Evolutionary conservation across 176 grass and related monocot species (phyloP).

Genomic region (Saccharum spontaneum): DNA sequence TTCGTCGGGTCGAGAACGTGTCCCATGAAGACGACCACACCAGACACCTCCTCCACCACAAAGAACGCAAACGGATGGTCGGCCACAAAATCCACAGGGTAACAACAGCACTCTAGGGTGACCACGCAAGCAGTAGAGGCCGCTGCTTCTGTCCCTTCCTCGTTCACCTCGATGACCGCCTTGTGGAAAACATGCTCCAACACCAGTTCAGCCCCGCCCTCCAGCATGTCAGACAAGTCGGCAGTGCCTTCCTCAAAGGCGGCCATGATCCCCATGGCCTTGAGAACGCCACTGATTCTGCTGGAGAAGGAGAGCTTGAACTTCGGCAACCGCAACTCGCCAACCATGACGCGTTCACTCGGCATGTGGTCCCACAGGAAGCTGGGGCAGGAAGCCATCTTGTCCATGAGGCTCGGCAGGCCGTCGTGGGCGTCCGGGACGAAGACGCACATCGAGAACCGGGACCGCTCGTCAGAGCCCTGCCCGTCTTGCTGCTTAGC

Average conservation of each 20-base stretch:
- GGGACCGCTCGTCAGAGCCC: rapidly evolving
- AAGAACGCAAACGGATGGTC: neutral
- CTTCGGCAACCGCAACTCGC: conserved; percentile 26
- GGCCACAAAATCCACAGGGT: neutral
- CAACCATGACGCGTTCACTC: neutral
- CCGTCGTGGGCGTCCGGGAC: neutral
- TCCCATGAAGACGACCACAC: neutral
- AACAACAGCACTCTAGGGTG: no score
- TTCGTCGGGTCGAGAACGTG: neutral
- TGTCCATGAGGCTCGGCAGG: neutral
- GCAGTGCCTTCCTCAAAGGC: neutral
- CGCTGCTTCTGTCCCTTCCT: conserved; percentile 32
- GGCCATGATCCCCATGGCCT: neutral
- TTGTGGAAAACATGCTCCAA: neutral
- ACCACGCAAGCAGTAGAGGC: neutral
- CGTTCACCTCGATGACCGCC: conserved; percentile 32
- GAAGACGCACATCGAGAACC: conserved; percentile 27
- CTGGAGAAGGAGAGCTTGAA: conserved; percentile 21
- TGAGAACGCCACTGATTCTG: conserved; percentile 11
- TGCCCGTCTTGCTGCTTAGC: neutral
- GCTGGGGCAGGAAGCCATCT: neutral
- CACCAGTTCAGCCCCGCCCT: neutral
- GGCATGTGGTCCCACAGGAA: conserved; percentile 9
- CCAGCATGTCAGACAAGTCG: neutral
- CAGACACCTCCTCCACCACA: neutral